Conservation (phyloP, 495 filamentous ascomycete species). For the Hyphodiscus hymeniophilus region DNA sequence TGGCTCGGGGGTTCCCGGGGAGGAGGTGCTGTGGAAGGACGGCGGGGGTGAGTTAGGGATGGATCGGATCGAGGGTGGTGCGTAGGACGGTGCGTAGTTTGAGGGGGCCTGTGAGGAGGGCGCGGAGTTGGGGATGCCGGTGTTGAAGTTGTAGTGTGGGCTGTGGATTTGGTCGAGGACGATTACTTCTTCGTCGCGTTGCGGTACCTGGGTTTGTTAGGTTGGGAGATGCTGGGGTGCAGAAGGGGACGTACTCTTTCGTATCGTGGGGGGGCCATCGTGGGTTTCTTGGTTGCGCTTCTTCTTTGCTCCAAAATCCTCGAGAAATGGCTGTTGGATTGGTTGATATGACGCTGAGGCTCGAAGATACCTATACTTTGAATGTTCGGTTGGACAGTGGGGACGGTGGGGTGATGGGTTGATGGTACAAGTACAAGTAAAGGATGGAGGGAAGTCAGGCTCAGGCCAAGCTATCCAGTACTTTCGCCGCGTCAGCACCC, state of each 20-base stretch:
- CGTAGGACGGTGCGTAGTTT: not conserved
- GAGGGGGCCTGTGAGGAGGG: not conserved
- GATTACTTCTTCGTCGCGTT: conserved; percentile 15
- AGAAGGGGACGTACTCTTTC: conserved; percentile 7
- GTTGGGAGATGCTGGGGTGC: not conserved
- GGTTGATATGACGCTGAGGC: not conserved
- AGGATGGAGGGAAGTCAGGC: conserved; percentile 6
- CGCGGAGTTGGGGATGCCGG: conserved; percentile 5
- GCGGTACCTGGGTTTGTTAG: conserved; percentile 1
- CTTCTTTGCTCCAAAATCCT: not conserved
- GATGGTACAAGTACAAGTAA: not conserved
- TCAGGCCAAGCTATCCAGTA: too few species aligned
- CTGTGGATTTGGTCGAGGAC: conserved; percentile 2
- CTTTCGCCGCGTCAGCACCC: conserved; percentile 13
- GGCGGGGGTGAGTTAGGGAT: conserved; percentile 8
- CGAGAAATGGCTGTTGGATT: not conserved
- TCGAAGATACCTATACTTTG: not conserved
- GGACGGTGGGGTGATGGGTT: not conserved
- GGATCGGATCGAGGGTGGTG: not conserved
- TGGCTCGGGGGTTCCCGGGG: conserved; percentile 8
- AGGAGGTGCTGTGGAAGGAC: conserved; percentile 17
- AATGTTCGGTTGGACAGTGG: not conserved
- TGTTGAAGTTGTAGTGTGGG: conserved; percentile 14
- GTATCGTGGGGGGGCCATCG: conserved; percentile 7
- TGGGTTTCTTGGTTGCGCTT: not conserved